Base-by-base conservation (phyloP, 805 yeast genomes). In the Candida sithepensis region DNA sequence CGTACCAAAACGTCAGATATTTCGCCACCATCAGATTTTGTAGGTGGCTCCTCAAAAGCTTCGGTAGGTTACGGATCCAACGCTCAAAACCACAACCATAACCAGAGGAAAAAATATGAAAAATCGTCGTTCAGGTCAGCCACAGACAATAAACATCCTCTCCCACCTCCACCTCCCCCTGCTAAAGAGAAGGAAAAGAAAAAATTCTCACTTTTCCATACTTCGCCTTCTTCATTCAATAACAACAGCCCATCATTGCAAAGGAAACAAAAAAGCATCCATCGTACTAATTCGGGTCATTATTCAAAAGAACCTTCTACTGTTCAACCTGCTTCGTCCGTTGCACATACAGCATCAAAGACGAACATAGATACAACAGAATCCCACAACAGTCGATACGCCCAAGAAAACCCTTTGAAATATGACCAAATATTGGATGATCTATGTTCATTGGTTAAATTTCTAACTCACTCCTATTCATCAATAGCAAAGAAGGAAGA, bases 371-470 rank as follows among this genome's bases (percentile, higher is more conserved):
- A n/a, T 20, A 2, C 26, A 19, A 34, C 22, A 34, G n/a, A 45
- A 36, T 28, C 16, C 24, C 20, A 42, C 1, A n/a, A 19, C 5
- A 3, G 24, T 16, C 21, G 12, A 3, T 8, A 36, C 16, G 28
- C 34, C n/a, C 16, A 10, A 7, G 43, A 33, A 13, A 22, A 42
- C 3, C 21, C 19, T 7, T 30, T 44, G 39, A 10, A 20, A 30
- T 49, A 49, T 23, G 40, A 45, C 12, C 30, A 39, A 39, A 26
- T 40, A 3, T 21, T 50, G n/a, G 53, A 50, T 34, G 33, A 39
- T 24, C 24, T 50, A 21, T 37, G 42, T 5, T 36, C 22, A 1
- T 24, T 45, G 16, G 32, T 39, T 19, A 24, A 42, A 13, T 39
- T 16, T 16, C 24, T 50, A 32, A 44, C 50, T 3, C 8, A 38